phyloP scores from a whole-genome alignment of 139 green algal genomes.

The Chlorokybus atmophyticus region DNA sequence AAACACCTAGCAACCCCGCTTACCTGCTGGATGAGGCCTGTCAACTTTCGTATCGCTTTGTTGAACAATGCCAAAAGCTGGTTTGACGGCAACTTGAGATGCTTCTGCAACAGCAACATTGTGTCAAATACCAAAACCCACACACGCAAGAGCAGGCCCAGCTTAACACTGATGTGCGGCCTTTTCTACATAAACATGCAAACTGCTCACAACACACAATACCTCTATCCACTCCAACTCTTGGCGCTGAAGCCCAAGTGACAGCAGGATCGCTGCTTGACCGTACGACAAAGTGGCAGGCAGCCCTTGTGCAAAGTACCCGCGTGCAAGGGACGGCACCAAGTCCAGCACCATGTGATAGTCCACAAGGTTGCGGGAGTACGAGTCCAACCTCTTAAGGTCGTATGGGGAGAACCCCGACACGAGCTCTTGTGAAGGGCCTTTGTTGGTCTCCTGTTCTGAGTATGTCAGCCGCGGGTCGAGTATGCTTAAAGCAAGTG shows the following conservation, averaged over 20 bases:
- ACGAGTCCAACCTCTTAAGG: constrained; percentile 80
- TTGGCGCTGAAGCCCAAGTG: constrained; percentile 56
- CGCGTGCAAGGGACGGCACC: constrained; percentile 45
- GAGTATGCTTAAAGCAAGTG: constrained; percentile 43
- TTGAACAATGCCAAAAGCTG: constrained; percentile 90
- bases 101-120: constrained; percentile 2
- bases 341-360: constrained; percentile 67
- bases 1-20: constrained; percentile 59
- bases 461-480: constrained; percentile 53
- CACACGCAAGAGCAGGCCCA: not conserved
- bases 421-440: not conserved
- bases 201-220: not conserved
- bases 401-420: constrained; percentile 46
- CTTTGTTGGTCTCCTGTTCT: constrained; percentile 31
- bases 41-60: constrained; percentile 78
- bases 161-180: not conserved
- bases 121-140: not conserved
- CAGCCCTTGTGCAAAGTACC: constrained; percentile 66
- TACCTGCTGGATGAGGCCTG: constrained; percentile 46
- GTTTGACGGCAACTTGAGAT: constrained; percentile 58
- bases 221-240: constrained; percentile 42
- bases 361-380: constrained; percentile 84
- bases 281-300: constrained; percentile 65
- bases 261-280: constrained; percentile 68
- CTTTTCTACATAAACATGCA: not conserved